Evolutionary conservation across 2,329 filamentous ascomycete species (phyloP).

Genomic region (Aaosphaeria arxii): DNA sequence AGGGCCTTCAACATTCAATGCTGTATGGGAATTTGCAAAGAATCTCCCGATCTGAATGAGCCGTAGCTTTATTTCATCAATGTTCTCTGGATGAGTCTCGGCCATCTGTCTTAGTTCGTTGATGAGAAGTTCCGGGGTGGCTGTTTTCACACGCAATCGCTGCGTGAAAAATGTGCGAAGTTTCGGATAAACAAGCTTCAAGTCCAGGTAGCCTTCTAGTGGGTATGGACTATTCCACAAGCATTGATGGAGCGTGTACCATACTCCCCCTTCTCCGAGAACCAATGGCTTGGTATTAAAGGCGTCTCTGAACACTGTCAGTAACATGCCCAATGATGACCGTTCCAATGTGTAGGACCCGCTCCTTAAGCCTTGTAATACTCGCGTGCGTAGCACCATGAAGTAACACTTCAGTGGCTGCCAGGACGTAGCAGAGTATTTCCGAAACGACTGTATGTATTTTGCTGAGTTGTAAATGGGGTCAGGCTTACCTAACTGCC

Average conservation of each 20-base stretch:
- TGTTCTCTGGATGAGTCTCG: constrained; percentile 1
- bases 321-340: too few relatives aligned
- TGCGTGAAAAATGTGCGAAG: constrained; percentile 6
- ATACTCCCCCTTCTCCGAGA: constrained; percentile 3
- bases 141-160: constrained; percentile 10
- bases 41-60: constrained; percentile 13
- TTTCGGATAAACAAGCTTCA: constrained; percentile 7
- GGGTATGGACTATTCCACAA: constrained; percentile 13
- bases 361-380: too few relatives aligned
- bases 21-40: constrained; percentile 4
- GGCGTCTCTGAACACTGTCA: constrained; percentile 1
- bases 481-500: too few relatives aligned
- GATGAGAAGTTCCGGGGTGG: constrained; percentile 11
- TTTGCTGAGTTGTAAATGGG: too few relatives aligned
- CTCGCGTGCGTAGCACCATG: too few relatives aligned
- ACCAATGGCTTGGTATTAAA: constrained; percentile 6
- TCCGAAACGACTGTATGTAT: too few relatives aligned
- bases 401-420: too few relatives aligned
- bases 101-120: constrained; percentile 11
- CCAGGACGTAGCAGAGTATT: too few relatives aligned
- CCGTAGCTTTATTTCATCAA: constrained; percentile 6
- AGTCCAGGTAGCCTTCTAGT: constrained; percentile 8
- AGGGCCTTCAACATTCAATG: constrained; percentile 2
- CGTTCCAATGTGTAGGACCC: too few relatives aligned
- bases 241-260: constrained; percentile 8